A percentile compares a stretch with the other conserved stretches of the same genome.
These are phyloP conservation scores for Boletus semigastroideus DNA, from an alignment of 1,284 basidiomycete genomes.

Conservation along the genomic window DNA sequence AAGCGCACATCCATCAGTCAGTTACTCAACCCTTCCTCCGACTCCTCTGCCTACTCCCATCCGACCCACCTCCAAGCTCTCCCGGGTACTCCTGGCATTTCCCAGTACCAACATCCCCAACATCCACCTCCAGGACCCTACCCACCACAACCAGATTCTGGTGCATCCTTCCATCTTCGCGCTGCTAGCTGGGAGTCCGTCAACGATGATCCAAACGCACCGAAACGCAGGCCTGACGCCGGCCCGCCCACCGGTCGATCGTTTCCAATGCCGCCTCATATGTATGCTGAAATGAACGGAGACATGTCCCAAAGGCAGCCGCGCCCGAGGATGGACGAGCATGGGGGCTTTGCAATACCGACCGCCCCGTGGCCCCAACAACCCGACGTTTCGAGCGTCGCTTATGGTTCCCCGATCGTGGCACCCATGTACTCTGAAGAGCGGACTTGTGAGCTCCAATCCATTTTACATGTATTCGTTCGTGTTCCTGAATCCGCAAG, in stretches of 20 bases:
- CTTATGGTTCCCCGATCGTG: slow-evolving; percentile 40
- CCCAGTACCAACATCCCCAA: slow-evolving; percentile 33
- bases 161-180: slow-evolving; percentile 40
- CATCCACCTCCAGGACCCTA: slow-evolving; percentile 32
- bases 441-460: slow-evolving; percentile 39
- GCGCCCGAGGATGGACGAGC: slow-evolving; percentile 32
- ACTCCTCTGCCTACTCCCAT: slow-evolving; percentile 34
- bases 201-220: slow-evolving; percentile 35
- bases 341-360: slow-evolving; percentile 27
- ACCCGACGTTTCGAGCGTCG: slow-evolving; percentile 25
- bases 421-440: slow-evolving; percentile 47
- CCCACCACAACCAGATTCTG: slow-evolving; percentile 29
- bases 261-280: slow-evolving; percentile 36
- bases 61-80: slow-evolving; percentile 30
- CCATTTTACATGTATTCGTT: slow-evolving; percentile 2
- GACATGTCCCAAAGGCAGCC: slow-evolving; percentile 31
- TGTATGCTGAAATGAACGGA: slow-evolving; percentile 36
- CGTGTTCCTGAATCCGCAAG: slow-evolving; percentile 20
- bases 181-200: slow-evolving; percentile 45
- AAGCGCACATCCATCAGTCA: slow-evolving; percentile 54
- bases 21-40: slow-evolving; percentile 47
- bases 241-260: slow-evolving; percentile 32
- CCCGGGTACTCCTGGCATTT: slow-evolving; percentile 23
- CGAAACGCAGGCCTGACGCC: slow-evolving; percentile 35
- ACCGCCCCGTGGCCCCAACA: slow-evolving; percentile 28